Base-by-base conservation (phyloP, 208 protist species). In the Trichomonas tenax region DNA sequence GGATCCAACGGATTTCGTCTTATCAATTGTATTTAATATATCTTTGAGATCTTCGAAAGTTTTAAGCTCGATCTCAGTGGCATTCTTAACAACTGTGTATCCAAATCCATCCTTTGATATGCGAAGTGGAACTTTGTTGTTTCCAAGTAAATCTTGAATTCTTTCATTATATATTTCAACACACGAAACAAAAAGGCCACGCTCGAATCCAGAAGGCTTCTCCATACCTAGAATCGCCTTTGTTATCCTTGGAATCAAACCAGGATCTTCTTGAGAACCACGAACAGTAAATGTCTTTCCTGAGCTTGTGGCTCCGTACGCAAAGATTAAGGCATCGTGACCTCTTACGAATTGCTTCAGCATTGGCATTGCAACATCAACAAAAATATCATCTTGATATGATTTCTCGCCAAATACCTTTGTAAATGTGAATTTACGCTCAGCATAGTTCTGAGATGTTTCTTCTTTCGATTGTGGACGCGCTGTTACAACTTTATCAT, bases 161-260 rank as follows among this genome's bases (percentile, higher is more conserved):
- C 36, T 86, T 41, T 86, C 81, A 86, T 86, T 86, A 86, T 86
- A 86, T 23, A 86, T 41, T 86, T 86, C 81, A 86, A 86, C 81
- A 41, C 81, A 86, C 41, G 81, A 86, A 14, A 86, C 14, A 41
- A 41, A 41, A 41, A 86, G 81, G 14, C 81, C 81, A 41, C 81
- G 14, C 41, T 86, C 81, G 41, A 14, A 40, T 0, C 34, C 34
- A 41, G 36, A 15, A 21, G 81, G 81, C 11, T 21, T 14, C 14
- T 21, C n/a, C 11, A 36, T 86, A 15, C 31, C 81, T 40, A 86
- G 34, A 40, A 86, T 40, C 41, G 81, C 14, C 34, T 41, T 86
- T 2, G 41, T 36, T 21, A 86, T 86, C 34, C 81, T 86, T 86
- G 81, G 81, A 86, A 86, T 86, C 3, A 86, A 41, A 40, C 81